phyloP scores from a whole-genome alignment of 2,329 filamentous ascomycete species.

The Diplodia seriata region DNA sequence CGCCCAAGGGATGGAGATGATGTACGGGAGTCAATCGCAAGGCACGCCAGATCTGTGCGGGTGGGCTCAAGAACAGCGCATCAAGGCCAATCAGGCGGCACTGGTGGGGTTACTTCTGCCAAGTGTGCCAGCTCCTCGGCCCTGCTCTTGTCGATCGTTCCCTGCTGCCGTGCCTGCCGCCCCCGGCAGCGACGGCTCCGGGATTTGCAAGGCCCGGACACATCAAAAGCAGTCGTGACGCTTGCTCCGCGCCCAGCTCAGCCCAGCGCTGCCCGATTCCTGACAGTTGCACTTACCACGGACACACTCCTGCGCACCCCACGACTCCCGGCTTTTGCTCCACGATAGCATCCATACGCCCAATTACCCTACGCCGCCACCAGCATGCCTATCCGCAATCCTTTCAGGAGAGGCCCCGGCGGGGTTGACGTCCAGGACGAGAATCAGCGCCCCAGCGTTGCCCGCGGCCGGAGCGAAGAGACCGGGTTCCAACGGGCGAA shows the following conservation, averaged over 20 bases:
- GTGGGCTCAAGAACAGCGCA: slow-evolving; percentile 12
- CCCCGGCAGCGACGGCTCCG: slow-evolving; percentile 18
- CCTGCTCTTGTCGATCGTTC: slow-evolving; percentile 25
- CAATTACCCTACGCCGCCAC: slow-evolving; percentile 8
- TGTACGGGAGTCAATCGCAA: not conserved
- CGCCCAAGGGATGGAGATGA: not conserved
- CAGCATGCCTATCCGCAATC: slow-evolving; percentile 52
- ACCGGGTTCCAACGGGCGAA: slow-evolving; percentile 42
- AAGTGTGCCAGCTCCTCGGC: slow-evolving; percentile 25
- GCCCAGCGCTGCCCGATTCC: slow-evolving; percentile 17
- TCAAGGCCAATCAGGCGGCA: slow-evolving; percentile 16
- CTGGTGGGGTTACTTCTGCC: slow-evolving; percentile 17
- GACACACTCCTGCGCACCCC: not conserved
- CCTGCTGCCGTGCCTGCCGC: slow-evolving; percentile 20
- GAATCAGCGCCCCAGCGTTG: slow-evolving; percentile 37
- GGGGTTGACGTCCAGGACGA: slow-evolving; percentile 45
- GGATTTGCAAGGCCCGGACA: slow-evolving; percentile 6
- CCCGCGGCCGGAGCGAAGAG: slow-evolving; percentile 7
- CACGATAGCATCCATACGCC: not conserved
- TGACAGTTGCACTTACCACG: not conserved
- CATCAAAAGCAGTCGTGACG: slow-evolving; percentile 29
- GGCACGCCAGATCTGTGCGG: slow-evolving; percentile 1
- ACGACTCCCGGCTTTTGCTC: not conserved
- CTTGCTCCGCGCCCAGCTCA: slow-evolving; percentile 11
- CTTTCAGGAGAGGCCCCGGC: slow-evolving; percentile 47